A percentile compares a stretch with the other conserved stretches of the same genome.
Conservation (phyloP, 2,329 filamentous ascomycete genomes). For the Aspergillus candidus region DNA sequence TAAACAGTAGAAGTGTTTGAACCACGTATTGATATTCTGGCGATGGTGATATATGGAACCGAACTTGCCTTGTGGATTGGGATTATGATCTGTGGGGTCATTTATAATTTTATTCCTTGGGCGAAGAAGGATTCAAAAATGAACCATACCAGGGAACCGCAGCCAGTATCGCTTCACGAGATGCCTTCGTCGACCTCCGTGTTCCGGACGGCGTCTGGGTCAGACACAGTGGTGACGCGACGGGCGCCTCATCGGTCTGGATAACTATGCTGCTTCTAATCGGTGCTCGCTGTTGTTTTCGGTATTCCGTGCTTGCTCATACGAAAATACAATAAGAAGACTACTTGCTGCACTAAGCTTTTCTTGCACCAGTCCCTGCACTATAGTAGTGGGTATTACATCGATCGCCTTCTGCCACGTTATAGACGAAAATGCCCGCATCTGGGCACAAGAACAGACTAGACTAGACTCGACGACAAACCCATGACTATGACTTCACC, state of each 20-base stretch:
- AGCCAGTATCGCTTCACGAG: slow-evolving; percentile 35
- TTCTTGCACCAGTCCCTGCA: no score
- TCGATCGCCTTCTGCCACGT: no score
- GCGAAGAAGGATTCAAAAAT: slow-evolving; percentile 26
- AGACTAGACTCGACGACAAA: no score
- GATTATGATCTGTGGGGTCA: slow-evolving; percentile 59
- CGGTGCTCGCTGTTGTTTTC: no score
- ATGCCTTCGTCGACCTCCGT: slow-evolving; percentile 58
- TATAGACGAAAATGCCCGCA: no score
- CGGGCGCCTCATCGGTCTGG: no score
- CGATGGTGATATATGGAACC: slow-evolving; percentile 60
- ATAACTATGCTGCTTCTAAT: no score
- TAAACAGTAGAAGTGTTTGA: slow-evolving; percentile 16
- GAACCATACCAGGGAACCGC: slow-evolving; percentile 5
- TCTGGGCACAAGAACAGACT: no score
- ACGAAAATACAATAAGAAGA: background rate
- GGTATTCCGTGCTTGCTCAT: background rate
- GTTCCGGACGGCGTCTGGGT: slow-evolving; percentile 51
- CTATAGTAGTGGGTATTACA: no score
- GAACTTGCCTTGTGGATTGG: slow-evolving; percentile 63
- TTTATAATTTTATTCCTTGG: slow-evolving; percentile 60
- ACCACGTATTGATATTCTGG: slow-evolving; percentile 47
- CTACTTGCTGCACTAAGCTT: no score
- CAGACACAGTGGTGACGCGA: slow-evolving; percentile 8
- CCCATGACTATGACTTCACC: no score